These are phyloP conservation scores for Penicillium sp. DNA, from an alignment of 2,329 filamentous ascomycete genomes.

Conservation along the genomic window DNA sequence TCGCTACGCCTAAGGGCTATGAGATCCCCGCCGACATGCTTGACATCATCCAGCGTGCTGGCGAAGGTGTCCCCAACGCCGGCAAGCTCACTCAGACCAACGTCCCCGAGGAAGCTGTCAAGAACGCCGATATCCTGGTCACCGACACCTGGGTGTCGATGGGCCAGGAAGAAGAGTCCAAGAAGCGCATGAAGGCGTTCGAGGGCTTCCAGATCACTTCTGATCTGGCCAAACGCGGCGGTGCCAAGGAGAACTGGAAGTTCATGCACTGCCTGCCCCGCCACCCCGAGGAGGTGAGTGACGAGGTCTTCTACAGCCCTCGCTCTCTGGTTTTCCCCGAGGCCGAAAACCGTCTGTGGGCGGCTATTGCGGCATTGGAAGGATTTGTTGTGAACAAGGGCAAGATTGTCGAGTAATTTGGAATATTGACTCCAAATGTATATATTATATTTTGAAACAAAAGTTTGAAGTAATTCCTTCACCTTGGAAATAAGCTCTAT, in stretches of 20 bases:
- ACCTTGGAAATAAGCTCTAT: neutral
- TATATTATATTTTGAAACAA: neutral
- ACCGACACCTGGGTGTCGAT: conserved; percentile 99
- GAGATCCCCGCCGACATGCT: conserved; percentile 76
- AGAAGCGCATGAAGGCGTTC: conserved; percentile 78
- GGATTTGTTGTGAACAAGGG: conserved; percentile 95
- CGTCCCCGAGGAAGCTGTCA: conserved; percentile 80
- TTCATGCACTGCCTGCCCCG: conserved; percentile 98
- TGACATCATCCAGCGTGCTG: conserved; percentile 68
- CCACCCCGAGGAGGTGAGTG: conserved; percentile 87
- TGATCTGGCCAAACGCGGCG: conserved; percentile 78
- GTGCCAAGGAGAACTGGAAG: conserved; percentile 86
- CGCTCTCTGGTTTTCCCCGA: conserved; percentile 89
- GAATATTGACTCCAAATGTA: neutral
- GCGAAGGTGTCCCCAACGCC: conserved; percentile 57
- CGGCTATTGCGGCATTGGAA: conserved; percentile 82
- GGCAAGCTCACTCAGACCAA: conserved; percentile 75
- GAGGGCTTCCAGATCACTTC: conserved; percentile 88
- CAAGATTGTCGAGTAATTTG: conserved; percentile 55
- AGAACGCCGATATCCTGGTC: conserved; percentile 83
- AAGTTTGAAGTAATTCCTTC: neutral
- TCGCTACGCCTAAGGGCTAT: conserved; percentile 85
- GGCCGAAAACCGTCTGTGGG: conserved; percentile 92
- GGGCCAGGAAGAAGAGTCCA: conserved; percentile 88
- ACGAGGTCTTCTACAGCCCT: conserved; percentile 89